A percentile compares a stretch with the other conserved stretches of the same genome.
These are phyloP conservation scores for Aspergillus transmontanensis DNA, from an alignment of 2,329 filamentous ascomycete species.

Conservation along the genomic window DNA sequence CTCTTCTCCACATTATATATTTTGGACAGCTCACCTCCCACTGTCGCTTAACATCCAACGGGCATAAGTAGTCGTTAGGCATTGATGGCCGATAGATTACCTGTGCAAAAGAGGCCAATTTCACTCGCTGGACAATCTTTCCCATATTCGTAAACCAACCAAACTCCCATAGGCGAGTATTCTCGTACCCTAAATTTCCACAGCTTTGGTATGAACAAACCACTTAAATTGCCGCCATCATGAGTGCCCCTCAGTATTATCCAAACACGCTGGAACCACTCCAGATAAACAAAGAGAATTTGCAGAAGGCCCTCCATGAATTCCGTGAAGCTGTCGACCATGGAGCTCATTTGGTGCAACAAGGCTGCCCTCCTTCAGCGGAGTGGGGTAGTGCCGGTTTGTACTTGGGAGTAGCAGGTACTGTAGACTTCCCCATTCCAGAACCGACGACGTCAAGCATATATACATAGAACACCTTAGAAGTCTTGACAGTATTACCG, in stretches of 20 bases:
- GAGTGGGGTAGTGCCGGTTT: slow-evolving; percentile 31
- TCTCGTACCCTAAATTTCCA: background rate
- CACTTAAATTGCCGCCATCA: background rate
- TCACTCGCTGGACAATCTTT: background rate
- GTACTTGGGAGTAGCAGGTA: slow-evolving; percentile 38
- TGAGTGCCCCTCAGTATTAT: slow-evolving; percentile 27
- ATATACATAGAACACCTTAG: background rate
- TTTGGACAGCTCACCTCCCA: background rate
- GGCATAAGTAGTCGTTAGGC: background rate
- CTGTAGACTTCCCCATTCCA: background rate
- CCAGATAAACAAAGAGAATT: slow-evolving; percentile 17
- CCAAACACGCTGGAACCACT: slow-evolving; percentile 28
- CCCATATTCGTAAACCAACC: background rate
- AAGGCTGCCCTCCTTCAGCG: slow-evolving; percentile 24
- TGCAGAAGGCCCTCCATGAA: slow-evolving; percentile 28
- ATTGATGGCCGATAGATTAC: background rate
- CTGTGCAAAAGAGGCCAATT: background rate
- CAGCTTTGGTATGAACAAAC: background rate
- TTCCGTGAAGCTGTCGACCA: slow-evolving; percentile 33
- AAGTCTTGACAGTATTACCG: slow-evolving; percentile 1
- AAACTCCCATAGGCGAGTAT: background rate
- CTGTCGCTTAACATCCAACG: background rate
- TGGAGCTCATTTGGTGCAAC: slow-evolving; percentile 30
- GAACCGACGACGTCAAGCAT: background rate
- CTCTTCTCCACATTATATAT: background rate